Percentiles rank a stretch among this genome's conserved stretches.
Conservation (phyloP, 768 basidiomycete species). For the Pluteus cervinus region DNA sequence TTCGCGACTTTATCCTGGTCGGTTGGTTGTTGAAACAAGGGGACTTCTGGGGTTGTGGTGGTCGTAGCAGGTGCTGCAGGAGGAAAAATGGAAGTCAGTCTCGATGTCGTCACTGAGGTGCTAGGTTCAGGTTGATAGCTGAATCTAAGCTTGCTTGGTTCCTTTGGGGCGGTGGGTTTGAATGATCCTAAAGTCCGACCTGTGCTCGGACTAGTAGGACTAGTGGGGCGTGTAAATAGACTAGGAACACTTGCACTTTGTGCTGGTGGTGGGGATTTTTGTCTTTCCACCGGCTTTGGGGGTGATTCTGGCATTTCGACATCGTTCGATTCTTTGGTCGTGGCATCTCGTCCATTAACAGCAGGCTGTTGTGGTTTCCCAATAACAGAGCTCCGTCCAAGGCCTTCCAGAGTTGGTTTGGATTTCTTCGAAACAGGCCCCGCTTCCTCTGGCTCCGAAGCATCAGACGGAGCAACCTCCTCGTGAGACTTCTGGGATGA, state of each 20-base stretch:
- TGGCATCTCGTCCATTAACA: constrained; percentile 15
- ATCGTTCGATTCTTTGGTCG: constrained; percentile 26
- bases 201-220: constrained; percentile 13
- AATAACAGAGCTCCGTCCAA: no score
- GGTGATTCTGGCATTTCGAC: constrained; percentile 15
- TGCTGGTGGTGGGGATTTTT: constrained; percentile 9
- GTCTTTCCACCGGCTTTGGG: constrained; percentile 9
- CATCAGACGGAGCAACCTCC: constrained; percentile 3
- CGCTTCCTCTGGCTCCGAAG: constrained; percentile 9
- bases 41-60: constrained; percentile 8
- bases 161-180: constrained; percentile 58
- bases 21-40: neutral
- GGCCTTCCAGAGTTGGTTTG: no score
- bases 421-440: no score
- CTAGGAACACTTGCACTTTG: constrained; percentile 2
- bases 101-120: constrained; percentile 22
- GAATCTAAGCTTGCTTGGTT: constrained; percentile 73
- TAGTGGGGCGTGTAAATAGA: constrained; percentile 5
- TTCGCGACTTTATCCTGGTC: neutral
- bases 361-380: constrained; percentile 49
- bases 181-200: constrained; percentile 20
- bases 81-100: constrained; percentile 15
- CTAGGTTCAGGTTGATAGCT: constrained; percentile 56
- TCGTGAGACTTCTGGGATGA: constrained; percentile 1
- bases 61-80: constrained; percentile 8